A percentile compares a stretch with the other conserved stretches of the same genome.
Conservation (phyloP, 768 basidiomycete species). For the Cyclocybe cylindracea region DNA sequence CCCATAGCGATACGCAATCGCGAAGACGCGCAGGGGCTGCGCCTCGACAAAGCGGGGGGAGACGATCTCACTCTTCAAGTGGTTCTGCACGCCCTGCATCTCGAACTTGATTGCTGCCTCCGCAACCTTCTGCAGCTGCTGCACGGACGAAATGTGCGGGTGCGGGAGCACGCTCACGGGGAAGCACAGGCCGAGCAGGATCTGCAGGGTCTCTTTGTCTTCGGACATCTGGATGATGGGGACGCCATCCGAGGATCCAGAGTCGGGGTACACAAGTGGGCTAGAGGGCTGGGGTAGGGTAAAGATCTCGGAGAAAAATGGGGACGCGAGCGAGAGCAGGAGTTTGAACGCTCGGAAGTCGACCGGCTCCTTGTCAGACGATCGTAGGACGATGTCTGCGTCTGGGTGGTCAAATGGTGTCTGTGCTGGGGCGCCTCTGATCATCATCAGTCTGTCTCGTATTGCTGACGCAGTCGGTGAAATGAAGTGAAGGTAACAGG, state of each 20-base stretch:
- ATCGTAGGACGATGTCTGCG: conserved; percentile 56
- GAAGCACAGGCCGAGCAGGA: conserved; percentile 48
- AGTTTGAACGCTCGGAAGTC: conserved; percentile 57
- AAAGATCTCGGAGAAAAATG: conserved; percentile 59
- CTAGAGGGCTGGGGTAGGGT: conserved; percentile 36
- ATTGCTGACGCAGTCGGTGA: not conserved
- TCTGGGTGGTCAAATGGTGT: conserved; percentile 48
- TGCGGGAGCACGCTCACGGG: conserved; percentile 40
- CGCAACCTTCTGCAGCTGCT: conserved; percentile 41
- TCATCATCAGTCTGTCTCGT: conserved; percentile 8
- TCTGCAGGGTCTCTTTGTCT: conserved; percentile 37
- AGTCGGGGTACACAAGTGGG: conserved; percentile 17
- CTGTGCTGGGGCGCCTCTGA: conserved; percentile 15
- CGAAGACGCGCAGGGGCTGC: conserved; percentile 42
- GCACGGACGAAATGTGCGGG: conserved; percentile 34
- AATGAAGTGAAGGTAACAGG: not conserved
- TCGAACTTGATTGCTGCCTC: conserved; percentile 53
- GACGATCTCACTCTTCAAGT: conserved; percentile 28
- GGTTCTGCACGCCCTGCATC: conserved; percentile 43
- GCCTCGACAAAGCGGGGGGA: conserved; percentile 34
- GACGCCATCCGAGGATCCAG: conserved; percentile 23
- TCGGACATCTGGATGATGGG: conserved; percentile 52
- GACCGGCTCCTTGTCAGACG: conserved; percentile 46
- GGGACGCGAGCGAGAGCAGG: conserved; percentile 55
- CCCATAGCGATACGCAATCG: conserved; percentile 40